Conservation (phyloP, 1,139 yeast species). For the Wickerhamomyces sp. region DNA sequence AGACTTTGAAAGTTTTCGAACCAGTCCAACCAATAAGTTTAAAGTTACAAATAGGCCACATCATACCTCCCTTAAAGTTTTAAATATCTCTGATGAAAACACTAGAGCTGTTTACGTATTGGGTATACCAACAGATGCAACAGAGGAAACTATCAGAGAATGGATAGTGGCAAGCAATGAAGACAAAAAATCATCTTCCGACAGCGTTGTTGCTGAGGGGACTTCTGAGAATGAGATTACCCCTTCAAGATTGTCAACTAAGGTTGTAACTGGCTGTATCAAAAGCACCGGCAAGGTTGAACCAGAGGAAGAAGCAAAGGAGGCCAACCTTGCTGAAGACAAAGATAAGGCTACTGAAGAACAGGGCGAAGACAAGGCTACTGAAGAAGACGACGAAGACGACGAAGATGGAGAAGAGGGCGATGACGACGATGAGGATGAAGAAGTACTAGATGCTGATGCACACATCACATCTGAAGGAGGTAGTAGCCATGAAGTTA, state of each 20-base stretch:
- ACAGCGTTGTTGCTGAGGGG: too few relatives aligned
- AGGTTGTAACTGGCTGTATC: constrained; percentile 20
- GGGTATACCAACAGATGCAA: constrained; percentile 8
- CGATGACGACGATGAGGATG: constrained; percentile 25
- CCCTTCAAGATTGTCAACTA: constrained; percentile 6
- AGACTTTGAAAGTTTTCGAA: neutral
- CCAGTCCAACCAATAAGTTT: neutral
- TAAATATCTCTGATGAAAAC: constrained; percentile 11
- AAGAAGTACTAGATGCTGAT: neutral
- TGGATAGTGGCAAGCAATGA: constrained; percentile 9
- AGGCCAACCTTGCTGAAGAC: too few relatives aligned
- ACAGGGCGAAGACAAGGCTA: neutral
- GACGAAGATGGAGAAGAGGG: constrained; percentile 17
- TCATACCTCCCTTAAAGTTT: constrained; percentile 2
- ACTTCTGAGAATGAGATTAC: neutral
- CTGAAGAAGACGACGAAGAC: neutral
- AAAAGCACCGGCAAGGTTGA: constrained; percentile 11
- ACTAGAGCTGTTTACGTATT: constrained; percentile 14
- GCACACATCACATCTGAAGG: constrained; percentile 7
- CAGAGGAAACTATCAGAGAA: constrained; percentile 10
- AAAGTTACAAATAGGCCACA: neutral
- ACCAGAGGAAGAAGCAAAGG: neutral
- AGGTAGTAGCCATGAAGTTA: constrained; percentile 26
- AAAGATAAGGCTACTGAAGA: constrained; percentile 1
- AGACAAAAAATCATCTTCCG: neutral